Evolutionary conservation across 495 filamentous ascomycete genomes (phyloP), one percentile per base, ranked within the genome.

Genomic region (Collariella sp.): DNA sequence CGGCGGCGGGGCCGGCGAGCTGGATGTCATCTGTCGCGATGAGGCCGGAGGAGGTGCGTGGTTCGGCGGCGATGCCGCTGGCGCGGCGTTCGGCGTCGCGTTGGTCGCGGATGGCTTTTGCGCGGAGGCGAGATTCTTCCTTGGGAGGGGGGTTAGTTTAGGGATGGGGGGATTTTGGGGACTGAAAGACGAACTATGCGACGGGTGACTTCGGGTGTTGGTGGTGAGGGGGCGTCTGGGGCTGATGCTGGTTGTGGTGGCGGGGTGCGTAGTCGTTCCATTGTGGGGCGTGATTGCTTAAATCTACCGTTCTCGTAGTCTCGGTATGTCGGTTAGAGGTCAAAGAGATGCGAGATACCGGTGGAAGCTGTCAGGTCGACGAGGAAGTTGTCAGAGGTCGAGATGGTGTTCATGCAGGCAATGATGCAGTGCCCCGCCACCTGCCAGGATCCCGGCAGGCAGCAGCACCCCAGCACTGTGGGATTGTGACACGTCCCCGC

Each of bases 41-140:
- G 59, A 76, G 70, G 46, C 72, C 70, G 13, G 70, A 66, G 16
- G 64, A 61, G 26, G 67, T 68, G 35, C 67, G 73, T 35, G 65
- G 55, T n/a, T 60, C 52, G 5, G 62, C 48, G 2, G 58, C 58
- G 24, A 58, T 56, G 24, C 60, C 62, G 40, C 72, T 59, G 43
- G 67, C 54, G 15, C 68, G 67, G 50, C 72, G 58, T 10, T 83
- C 79, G 15, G 79, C 78, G 56, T 90, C 81, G 22, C 72, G 77
- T 55, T 84, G 81, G 59, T 87, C 82, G 19, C 87, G 85, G 39
- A 91, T 72, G 16, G 89, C 91, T 77, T 96, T 97, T 31, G 93
- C 94, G 76, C 83, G 87, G 40, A 96, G 83, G 39, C 94, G 86
- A 60, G 84, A 91, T 60, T 89, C 79, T 81, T 97, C 93, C 90